Evolutionary conservation across 2,329 filamentous ascomycete species (phyloP).

Genomic region (Cyphellophora attinorum): DNA sequence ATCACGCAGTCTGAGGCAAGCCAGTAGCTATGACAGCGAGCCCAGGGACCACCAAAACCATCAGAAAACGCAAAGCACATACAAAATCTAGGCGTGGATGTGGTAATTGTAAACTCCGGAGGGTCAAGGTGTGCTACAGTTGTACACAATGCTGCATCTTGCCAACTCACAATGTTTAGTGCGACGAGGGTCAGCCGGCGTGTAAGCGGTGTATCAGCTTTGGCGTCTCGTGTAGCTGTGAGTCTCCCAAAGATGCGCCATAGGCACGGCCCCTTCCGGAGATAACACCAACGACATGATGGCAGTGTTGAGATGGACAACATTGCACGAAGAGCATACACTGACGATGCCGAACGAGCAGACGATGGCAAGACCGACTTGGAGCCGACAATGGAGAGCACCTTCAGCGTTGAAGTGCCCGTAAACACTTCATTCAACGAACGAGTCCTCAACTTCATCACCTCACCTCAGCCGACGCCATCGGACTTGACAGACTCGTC

Average conservation of each 20-base stretch:
- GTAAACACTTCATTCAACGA: background rate
- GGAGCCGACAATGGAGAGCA: background rate
- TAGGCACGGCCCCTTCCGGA: constrained; percentile 27
- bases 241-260: constrained; percentile 22
- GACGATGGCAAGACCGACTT: constrained; percentile 1
- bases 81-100: constrained; percentile 37
- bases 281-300: constrained; percentile 1
- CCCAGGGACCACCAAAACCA: constrained; percentile 1
- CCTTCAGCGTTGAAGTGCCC: background rate
- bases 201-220: constrained; percentile 34
- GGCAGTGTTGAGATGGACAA: background rate
- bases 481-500: background rate
- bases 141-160: background rate
- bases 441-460: background rate
- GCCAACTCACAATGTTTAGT: constrained; percentile 22
- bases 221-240: constrained; percentile 36
- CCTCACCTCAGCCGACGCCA: background rate
- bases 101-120: constrained; percentile 41
- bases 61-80: constrained; percentile 4
- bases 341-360: background rate
- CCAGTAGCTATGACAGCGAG: no score
- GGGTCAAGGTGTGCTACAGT: constrained; percentile 32
- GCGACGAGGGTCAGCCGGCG: constrained; percentile 35
- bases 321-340: background rate
- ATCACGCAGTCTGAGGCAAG: no score